Conservation (phyloP, 495 filamentous ascomycete genomes). For the Cetradonia linearis region DNA sequence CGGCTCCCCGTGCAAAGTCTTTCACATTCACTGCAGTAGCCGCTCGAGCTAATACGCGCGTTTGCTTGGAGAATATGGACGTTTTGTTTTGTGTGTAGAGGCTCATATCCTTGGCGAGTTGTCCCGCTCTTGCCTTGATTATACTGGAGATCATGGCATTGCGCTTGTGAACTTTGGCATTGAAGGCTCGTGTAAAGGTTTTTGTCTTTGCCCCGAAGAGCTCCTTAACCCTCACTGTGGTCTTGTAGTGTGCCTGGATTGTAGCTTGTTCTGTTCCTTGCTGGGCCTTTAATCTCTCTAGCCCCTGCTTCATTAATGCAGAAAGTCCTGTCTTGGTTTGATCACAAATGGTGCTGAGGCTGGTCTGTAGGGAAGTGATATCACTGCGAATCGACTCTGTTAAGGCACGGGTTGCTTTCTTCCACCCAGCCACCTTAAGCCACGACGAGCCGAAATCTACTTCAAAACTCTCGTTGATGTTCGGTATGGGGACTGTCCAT, state of each 20-base stretch:
- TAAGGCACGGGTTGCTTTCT: constrained; percentile 36
- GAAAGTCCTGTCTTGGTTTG: constrained; percentile 44
- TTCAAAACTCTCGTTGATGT: constrained; percentile 42
- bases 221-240: constrained; percentile 11
- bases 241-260: constrained; percentile 8
- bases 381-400: constrained; percentile 37
- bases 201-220: constrained; percentile 17
- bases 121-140: constrained; percentile 2
- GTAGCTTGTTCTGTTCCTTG: constrained; percentile 4
- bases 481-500: constrained; percentile 41
- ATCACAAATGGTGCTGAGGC: constrained; percentile 34
- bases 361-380: constrained; percentile 36
- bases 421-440: constrained; percentile 50
- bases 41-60: constrained; percentile 6
- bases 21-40: constrained; percentile 9
- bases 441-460: constrained; percentile 55
- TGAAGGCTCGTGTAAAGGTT: constrained; percentile 8
- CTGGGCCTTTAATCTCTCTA: constrained; percentile 25
- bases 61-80: constrained; percentile 12
- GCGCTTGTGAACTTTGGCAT: constrained; percentile 3
- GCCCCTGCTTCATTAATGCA: constrained; percentile 39
- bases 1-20: constrained; percentile 3
- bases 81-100: constrained; percentile 8
- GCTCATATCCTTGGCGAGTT: constrained; percentile 7
- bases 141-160: constrained; percentile 3